phyloP scores from a whole-genome alignment of 2,329 filamentous ascomycete genomes.

The Exophiala aquamarina region DNA sequence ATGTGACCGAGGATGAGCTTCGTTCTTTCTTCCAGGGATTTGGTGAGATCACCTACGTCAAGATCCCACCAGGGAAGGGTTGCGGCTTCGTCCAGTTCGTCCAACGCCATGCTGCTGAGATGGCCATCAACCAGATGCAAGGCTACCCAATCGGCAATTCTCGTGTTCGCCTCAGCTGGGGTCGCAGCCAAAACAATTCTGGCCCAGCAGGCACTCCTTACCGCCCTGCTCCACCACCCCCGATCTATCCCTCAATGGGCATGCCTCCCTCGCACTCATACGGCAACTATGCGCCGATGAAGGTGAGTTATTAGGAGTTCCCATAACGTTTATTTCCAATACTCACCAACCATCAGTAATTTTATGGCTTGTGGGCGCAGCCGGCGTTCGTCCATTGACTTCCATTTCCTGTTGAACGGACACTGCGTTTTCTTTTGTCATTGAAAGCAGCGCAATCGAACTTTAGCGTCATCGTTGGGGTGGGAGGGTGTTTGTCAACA shows the following conservation, averaged over 20 bases:
- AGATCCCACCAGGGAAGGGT: constrained; percentile 98
- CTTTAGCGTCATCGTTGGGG: constrained; percentile 28
- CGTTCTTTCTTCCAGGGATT: constrained; percentile 99
- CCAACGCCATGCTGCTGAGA: constrained; percentile 96
- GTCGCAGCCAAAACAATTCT: constrained; percentile 98
- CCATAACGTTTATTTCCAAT: neutral
- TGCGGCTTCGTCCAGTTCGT: constrained; percentile 99
- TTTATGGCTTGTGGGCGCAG: constrained; percentile 15
- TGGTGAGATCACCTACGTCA: constrained; percentile 98
- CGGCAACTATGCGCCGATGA: constrained; percentile 66
- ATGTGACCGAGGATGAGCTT: constrained; percentile 99
- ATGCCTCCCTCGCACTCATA: constrained; percentile 65
- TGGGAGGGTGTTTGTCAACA: constrained; percentile 26
- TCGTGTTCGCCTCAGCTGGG: constrained; percentile 95
- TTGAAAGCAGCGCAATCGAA: constrained; percentile 25
- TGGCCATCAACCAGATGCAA: constrained; percentile 99
- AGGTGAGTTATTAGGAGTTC: constrained; percentile 49
- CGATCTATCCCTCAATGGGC: constrained; percentile 70
- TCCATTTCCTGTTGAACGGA: constrained; percentile 19
- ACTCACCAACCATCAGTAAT: constrained; percentile 19
- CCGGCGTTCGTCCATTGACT: constrained; percentile 24
- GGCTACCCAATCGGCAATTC: constrained; percentile 99
- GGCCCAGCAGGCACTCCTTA: constrained; percentile 94
- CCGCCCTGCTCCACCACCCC: constrained; percentile 82
- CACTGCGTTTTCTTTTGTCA: constrained; percentile 24